Conservation (phyloP, 148 eudicot species). For the Vaccinium macrocarpon region DNA sequence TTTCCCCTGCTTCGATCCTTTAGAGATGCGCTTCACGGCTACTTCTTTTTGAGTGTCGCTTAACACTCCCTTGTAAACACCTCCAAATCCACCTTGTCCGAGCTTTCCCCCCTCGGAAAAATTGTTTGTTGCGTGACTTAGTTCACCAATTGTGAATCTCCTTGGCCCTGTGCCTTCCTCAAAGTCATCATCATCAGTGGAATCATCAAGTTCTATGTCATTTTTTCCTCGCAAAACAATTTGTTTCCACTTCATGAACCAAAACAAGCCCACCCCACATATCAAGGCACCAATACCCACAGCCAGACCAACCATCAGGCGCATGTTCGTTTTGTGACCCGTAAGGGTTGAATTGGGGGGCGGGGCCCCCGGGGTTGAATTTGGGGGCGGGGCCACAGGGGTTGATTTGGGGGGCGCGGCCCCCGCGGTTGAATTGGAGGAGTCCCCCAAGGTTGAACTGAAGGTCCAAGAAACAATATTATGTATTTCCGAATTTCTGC, state of each 20-base stretch:
- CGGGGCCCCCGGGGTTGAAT: neutral
- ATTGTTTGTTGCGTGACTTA: neutral
- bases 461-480: neutral
- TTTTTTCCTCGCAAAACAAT: neutral
- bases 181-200: neutral
- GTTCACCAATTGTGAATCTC: neutral
- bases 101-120: conserved; percentile 8
- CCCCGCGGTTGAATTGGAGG: neutral
- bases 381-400: neutral
- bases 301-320: neutral
- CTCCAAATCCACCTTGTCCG: neutral
- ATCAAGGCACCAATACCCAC: neutral
- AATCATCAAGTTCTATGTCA: neutral
- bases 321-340: neutral
- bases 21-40: neutral
- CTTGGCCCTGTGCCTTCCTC: neutral
- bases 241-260: neutral
- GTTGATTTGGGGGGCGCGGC: neutral
- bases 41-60: neutral
- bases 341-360: neutral
- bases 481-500: neutral
- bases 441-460: neutral
- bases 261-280: neutral
- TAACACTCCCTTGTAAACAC: neutral
- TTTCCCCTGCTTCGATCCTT: neutral